Conservation (phyloP, 1,284 basidiomycete species). For the Ganoderma sinense region DNA sequence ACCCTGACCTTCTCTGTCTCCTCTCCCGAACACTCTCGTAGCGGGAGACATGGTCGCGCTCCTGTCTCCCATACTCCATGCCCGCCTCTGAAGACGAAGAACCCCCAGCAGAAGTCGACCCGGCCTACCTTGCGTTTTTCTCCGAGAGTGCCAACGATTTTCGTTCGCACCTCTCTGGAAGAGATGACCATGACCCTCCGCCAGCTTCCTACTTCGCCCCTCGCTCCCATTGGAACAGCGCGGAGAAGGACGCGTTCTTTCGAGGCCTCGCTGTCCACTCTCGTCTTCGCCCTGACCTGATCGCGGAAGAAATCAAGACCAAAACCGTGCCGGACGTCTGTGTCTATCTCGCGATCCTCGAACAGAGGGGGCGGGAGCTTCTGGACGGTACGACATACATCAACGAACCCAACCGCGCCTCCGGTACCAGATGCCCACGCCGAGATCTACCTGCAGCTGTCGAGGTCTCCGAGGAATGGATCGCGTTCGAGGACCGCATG, state of each 20-base stretch:
- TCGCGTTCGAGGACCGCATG: conserved; percentile 65
- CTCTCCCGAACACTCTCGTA: conserved; percentile 6
- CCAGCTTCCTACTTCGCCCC: conserved; percentile 53
- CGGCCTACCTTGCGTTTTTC: conserved; percentile 31
- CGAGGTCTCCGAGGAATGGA: conserved; percentile 68
- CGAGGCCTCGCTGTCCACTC: conserved; percentile 68
- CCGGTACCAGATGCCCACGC: conserved; percentile 19
- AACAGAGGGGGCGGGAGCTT: conserved; percentile 38
- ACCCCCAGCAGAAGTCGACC: conserved; percentile 19
- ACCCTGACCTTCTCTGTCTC: conserved; percentile 19
- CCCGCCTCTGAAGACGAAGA: conserved; percentile 28
- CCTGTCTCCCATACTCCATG: conserved; percentile 15
- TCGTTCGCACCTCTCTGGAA: conserved; percentile 34
- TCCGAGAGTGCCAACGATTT: conserved; percentile 31
- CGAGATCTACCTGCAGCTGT: conserved; percentile 46
- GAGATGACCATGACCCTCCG: conserved; percentile 19
- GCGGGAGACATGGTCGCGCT: conserved; percentile 22
- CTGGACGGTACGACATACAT: background rate
- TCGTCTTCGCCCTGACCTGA: conserved; percentile 75
- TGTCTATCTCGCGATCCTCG: conserved; percentile 63
- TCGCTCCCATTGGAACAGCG: conserved; percentile 64
- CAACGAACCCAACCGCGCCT: background rate
- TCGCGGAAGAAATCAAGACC: conserved; percentile 66
- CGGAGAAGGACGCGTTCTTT: conserved; percentile 78
- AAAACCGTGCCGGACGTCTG: conserved; percentile 70